Evolutionary conservation across 176 grass and related monocot species (phyloP).

Genomic region (Bolboschoenus planiculmis): DNA sequence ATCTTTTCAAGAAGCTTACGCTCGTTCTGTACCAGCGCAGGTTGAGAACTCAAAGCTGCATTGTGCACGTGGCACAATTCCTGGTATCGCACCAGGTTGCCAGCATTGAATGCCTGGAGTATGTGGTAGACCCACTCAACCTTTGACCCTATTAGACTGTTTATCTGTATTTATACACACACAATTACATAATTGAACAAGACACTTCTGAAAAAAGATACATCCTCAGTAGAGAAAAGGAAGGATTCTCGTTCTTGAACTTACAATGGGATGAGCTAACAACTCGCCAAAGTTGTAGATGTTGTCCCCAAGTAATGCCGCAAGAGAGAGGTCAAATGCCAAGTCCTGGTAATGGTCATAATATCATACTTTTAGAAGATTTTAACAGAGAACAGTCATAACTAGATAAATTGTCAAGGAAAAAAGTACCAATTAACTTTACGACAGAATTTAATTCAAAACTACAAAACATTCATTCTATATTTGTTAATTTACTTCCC

Average conservation of each 20-base stretch:
- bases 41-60: conserved; percentile 70
- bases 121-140: conserved; percentile 94
- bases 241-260: not conserved
- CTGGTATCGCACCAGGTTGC: conserved; percentile 76
- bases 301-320: conserved; percentile 80
- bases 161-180: conserved; percentile 47
- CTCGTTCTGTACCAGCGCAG: conserved; percentile 72
- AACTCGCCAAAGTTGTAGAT: conserved; percentile 96
- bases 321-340: conserved; percentile 87
- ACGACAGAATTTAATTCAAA: not conserved
- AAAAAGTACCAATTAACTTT: not conserved
- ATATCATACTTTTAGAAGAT: not conserved
- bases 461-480: not conserved
- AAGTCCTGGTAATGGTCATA: conserved; percentile 39
- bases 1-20: conserved; percentile 85
- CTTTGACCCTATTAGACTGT: conserved; percentile 79
- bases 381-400: not conserved
- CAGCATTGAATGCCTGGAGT: conserved; percentile 73
- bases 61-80: conserved; percentile 81
- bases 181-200: not conserved
- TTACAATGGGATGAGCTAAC: conserved; percentile 87
- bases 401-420: conserved; percentile 1
- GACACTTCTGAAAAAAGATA: not conserved
- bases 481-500: not conserved
- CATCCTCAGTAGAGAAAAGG: not conserved